Evolutionary conservation across 2,329 filamentous ascomycete species (phyloP).

Genomic region (Fusarium euwallaceae): DNA sequence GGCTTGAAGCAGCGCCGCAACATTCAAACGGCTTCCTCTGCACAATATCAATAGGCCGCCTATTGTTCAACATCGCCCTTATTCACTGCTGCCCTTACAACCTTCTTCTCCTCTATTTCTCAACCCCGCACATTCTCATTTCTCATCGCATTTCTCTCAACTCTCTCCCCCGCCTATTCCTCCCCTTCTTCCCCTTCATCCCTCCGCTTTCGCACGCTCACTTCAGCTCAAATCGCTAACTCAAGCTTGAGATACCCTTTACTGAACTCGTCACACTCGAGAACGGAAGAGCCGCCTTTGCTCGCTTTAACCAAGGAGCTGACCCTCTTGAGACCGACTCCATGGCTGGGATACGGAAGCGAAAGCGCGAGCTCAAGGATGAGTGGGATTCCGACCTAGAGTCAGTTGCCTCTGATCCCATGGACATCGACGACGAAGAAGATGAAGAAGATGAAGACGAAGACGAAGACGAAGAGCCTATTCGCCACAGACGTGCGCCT

Average conservation of each 20-base stretch:
- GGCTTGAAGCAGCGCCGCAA: conserved; percentile 10
- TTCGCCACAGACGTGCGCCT: conserved; percentile 16
- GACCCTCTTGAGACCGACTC: conserved; percentile 32
- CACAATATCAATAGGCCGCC: conserved; percentile 8
- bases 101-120: conserved; percentile 24
- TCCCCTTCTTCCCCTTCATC: not conserved
- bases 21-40: not conserved
- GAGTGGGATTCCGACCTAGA: conserved; percentile 48
- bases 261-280: conserved; percentile 48
- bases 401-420: conserved; percentile 42
- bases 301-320: conserved; percentile 35
- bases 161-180: not conserved
- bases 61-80: conserved; percentile 21
- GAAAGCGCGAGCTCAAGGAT: conserved; percentile 48
- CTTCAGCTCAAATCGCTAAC: conserved; percentile 32
- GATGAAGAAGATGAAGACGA: conserved; percentile 43
- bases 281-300: conserved; percentile 51
- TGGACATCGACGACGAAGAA: conserved; percentile 47
- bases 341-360: conserved; percentile 44
- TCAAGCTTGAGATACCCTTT: conserved; percentile 46
- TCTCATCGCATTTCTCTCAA: conserved; percentile 7
- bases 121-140: conserved; percentile 20
- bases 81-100: conserved; percentile 39
- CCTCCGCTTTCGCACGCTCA: not conserved
- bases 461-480: conserved; percentile 24